A percentile compares a stretch with the other conserved stretches of the same genome.
These are phyloP conservation scores for Cucurbita pepo DNA, from an alignment of 306 rosid species.

Conservation along the genomic window DNA sequence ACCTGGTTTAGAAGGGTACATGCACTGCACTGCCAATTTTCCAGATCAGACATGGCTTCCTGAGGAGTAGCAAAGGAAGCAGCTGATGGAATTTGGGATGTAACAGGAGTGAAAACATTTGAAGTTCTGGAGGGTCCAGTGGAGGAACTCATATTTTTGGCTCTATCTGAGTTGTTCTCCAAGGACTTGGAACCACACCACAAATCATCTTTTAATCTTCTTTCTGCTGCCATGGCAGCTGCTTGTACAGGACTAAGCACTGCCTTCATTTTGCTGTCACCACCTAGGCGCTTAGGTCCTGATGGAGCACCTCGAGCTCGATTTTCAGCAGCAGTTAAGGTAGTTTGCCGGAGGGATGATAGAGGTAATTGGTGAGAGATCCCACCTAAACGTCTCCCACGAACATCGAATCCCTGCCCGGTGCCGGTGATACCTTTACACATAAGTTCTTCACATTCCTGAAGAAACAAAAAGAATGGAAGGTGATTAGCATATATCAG, in stretches of 20 bases:
- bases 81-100: slow-evolving; percentile 5
- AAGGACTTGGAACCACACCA: slow-evolving; percentile 45
- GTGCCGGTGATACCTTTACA: slow-evolving; percentile 32
- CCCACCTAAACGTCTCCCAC: slow-evolving; percentile 44
- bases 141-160: slow-evolving; percentile 6
- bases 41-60: slow-evolving; percentile 14
- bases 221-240: slow-evolving; percentile 55
- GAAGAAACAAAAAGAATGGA: slow-evolving; percentile 1
- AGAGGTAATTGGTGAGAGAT: slow-evolving; percentile 21
- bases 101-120: slow-evolving; percentile 1
- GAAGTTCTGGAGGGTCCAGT: slow-evolving; percentile 16
- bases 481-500: background rate
- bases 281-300: slow-evolving; percentile 46
- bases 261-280: slow-evolving; percentile 28
- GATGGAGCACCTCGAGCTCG: slow-evolving; percentile 33
- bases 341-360: slow-evolving; percentile 23
- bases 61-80: background rate
- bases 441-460: slow-evolving; percentile 49
- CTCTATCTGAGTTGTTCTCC: slow-evolving; percentile 9
- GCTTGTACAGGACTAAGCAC: slow-evolving; percentile 51
- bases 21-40: slow-evolving; percentile 26
- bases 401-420: slow-evolving; percentile 34
- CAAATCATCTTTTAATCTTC: slow-evolving; percentile 44
- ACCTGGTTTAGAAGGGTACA: slow-evolving; percentile 44
- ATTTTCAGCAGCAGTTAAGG: slow-evolving; percentile 42